Evolutionary conservation across 2,329 filamentous ascomycete genomes (phyloP), one percentile per base, ranked within the genome.

Genomic region (Diaporthe sp.): DNA sequence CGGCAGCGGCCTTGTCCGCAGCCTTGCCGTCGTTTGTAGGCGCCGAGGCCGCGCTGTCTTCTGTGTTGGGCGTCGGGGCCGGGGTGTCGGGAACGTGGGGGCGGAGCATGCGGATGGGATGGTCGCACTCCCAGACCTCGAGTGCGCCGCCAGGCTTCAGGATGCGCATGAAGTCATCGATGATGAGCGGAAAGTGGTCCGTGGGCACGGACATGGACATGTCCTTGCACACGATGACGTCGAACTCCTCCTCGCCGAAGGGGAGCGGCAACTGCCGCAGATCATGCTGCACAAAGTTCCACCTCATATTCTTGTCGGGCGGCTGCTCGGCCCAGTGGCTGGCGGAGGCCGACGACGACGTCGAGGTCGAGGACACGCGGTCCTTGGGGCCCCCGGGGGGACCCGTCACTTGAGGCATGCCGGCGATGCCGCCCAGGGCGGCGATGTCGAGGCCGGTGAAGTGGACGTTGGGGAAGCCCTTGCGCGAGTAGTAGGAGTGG

Each of bases 71-170:
- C 31, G 31, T 70, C 61, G 25, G 46, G 3, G 80, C 74, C 19
- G 78, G 88, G 72, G 90, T 86, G 19, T 89, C 89, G 3, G 92
- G 92, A 2, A 94, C 91, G 81, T 97, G 94, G 3, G 95, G 94
- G 69, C 95, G 88, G 39, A 98, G 88, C 83, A 95, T 96, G 79
- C 96, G 93, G 78, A 98, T 91, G 17, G 93, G 90, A 81, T 95
- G 92, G 84, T 98, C 96, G 7, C 93, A 93, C 78, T 98, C 96
- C 96, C 96, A 98, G 22, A 97, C 88, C 82, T 98, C 96, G 37
- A 98, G 81, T 2, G 92, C 91, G 6, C 96, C 96, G 22, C 94
- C 95, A 0, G 94, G 92, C 78, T 90, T 92, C 49, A 98, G 86
- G 17, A 98, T 85, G 25, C 96, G 93, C 61, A 96, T 86, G 77